Percentiles rank a stretch among this genome's conserved stretches.
phyloP scores from a whole-genome alignment of 805 yeast genomes.

The Kodamaea laetipori region DNA sequence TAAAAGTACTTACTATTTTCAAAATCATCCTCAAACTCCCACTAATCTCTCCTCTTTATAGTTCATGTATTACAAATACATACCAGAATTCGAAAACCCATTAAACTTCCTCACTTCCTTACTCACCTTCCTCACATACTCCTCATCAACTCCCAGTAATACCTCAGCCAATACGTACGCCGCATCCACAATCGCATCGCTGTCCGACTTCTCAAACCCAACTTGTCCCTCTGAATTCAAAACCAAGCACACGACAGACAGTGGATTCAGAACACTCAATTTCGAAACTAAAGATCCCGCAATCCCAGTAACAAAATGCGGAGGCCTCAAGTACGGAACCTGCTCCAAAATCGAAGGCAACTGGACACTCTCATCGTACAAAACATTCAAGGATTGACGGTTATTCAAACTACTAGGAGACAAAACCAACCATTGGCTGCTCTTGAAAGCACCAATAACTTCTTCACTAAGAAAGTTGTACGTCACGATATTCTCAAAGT shows the following conservation, averaged over 20 bases:
- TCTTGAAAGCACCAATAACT: constrained; percentile 13
- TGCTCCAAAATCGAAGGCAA: constrained; percentile 10
- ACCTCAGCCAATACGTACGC: constrained; percentile 16
- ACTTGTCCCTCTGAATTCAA: constrained; percentile 64
- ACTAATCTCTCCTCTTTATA: too few relatives aligned
- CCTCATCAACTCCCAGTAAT: constrained; percentile 4
- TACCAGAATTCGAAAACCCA: constrained; percentile 28
- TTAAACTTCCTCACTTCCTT: constrained; percentile 25
- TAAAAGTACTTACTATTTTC: too few relatives aligned
- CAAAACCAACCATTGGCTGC: constrained; percentile 29
- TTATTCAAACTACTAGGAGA: constrained; percentile 42
- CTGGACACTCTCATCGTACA: constrained; percentile 14
- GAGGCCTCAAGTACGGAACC: constrained; percentile 49
- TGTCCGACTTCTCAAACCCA: constrained; percentile 57
- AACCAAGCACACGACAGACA: constrained; percentile 22
- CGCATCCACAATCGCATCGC: constrained; percentile 43
- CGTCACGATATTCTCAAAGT: constrained; percentile 38
- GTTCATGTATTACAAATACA: constrained; percentile 22
- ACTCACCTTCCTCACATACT: constrained; percentile 21
- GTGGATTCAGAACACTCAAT: constrained; percentile 10
- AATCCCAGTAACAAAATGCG: constrained; percentile 62
- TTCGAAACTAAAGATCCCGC: constrained; percentile 47
- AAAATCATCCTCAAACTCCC: not conserved
- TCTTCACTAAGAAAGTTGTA: constrained; percentile 31
- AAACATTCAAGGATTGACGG: constrained; percentile 27